Percentiles rank a stretch among this genome's conserved stretches.
phyloP scores from a whole-genome alignment of 257 asterid species.

The Forsythia viridissima region DNA sequence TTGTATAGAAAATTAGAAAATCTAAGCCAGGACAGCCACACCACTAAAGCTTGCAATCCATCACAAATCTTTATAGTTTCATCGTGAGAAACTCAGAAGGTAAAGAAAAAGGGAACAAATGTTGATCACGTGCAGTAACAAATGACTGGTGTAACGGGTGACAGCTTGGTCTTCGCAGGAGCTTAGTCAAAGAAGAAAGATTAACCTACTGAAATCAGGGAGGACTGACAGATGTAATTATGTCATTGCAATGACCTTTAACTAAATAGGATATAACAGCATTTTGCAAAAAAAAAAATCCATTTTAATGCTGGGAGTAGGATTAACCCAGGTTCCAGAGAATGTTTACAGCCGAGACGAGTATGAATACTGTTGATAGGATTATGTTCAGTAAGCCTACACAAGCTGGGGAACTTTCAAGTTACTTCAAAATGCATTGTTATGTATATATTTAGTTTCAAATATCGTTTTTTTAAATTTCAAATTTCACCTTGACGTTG shows the following conservation, averaged over 20 bases:
- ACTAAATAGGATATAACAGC: background rate
- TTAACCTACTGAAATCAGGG: background rate
- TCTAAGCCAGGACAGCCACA: conserved; percentile 3
- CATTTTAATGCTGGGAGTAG: background rate
- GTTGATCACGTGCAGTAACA: background rate
- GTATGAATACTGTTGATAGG: background rate
- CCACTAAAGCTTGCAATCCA: background rate
- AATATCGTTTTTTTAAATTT: background rate
- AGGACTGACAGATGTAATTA: background rate
- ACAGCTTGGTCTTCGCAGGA: background rate
- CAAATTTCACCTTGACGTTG: background rate
- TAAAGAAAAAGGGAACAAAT: background rate
- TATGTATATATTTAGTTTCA: background rate
- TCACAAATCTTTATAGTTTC: background rate
- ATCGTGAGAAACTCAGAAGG: background rate
- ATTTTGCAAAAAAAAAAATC: background rate
- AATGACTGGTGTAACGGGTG: background rate
- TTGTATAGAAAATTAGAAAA: background rate
- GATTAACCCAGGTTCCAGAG: background rate
- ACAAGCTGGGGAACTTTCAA: background rate
- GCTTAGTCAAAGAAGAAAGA: conserved; percentile 2
- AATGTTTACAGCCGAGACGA: background rate
- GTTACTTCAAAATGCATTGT: background rate
- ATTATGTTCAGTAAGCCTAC: background rate
- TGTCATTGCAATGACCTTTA: background rate